A percentile compares a stretch with the other conserved stretches of the same genome.
phyloP scores from a whole-genome alignment of 2,329 filamentous ascomycete species.

The Venturia effusa region DNA sequence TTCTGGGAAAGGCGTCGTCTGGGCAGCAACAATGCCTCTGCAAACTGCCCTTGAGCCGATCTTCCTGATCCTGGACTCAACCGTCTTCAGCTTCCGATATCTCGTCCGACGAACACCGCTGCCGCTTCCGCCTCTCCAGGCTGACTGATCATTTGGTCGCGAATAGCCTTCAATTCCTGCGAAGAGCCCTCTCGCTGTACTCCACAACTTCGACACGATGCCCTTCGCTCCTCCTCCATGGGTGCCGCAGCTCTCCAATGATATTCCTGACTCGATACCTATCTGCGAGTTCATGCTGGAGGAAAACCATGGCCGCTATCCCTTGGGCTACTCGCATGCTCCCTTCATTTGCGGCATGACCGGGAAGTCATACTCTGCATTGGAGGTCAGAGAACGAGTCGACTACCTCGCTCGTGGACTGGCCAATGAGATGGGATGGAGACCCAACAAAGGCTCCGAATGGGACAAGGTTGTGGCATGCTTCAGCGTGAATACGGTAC shows the following conservation, averaged over 20 bases:
- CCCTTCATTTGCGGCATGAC: slow-evolving; percentile 71
- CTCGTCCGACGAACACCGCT: neutral
- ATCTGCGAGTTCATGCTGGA: slow-evolving; percentile 68
- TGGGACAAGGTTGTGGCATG: slow-evolving; percentile 73
- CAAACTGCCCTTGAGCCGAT: neutral
- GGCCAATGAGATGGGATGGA: slow-evolving; percentile 59
- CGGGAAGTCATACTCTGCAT: slow-evolving; percentile 53
- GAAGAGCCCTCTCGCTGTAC: neutral
- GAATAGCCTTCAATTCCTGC: neutral
- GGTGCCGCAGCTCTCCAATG: slow-evolving; percentile 49
- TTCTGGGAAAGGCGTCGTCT: neutral
- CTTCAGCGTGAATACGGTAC: slow-evolving; percentile 71
- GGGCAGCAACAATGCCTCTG: neutral
- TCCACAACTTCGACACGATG: slow-evolving; percentile 22
- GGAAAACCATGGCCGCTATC: slow-evolving; percentile 56
- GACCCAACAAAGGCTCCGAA: slow-evolving; percentile 58
- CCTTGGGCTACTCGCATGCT: slow-evolving; percentile 51
- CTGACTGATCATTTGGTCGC: too few species aligned
- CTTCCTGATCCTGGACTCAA: neutral
- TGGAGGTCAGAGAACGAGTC: slow-evolving; percentile 54
- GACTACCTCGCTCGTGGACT: slow-evolving; percentile 58
- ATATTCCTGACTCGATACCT: slow-evolving; percentile 62
- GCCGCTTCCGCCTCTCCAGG: neutral
- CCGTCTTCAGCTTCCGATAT: neutral
- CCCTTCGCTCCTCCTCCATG: slow-evolving; percentile 51